Percentiles rank a stretch among this genome's conserved stretches.
These are phyloP conservation scores for Raffaelea deltoideospora DNA, from an alignment of 2,329 filamentous ascomycete species.

Conservation along the genomic window DNA sequence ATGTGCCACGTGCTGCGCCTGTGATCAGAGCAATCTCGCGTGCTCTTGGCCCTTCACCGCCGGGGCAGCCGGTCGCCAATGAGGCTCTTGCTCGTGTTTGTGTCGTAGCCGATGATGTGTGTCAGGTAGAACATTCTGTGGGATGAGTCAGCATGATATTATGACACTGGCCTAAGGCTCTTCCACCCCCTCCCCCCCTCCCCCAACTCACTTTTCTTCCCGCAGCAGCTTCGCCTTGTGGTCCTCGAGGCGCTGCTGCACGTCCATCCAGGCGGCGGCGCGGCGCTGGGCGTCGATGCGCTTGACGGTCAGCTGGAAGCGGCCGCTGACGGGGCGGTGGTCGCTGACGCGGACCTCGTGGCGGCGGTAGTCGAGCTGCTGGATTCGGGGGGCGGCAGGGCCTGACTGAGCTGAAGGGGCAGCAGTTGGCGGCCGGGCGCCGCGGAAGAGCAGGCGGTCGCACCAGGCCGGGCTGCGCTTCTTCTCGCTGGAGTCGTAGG, in stretches of 20 bases:
- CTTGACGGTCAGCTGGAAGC: conserved; percentile 74
- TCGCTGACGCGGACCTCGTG: conserved; percentile 88
- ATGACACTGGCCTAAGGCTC: no score
- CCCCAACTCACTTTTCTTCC: conserved; percentile 72
- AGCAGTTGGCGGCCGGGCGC: no score
- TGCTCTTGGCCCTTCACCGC: no score
- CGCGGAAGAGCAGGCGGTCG: conserved; percentile 79
- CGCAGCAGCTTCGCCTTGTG: conserved; percentile 52
- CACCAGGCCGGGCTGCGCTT: conserved; percentile 92
- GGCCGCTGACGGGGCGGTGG: conserved; percentile 79
- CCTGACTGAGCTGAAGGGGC: no score
- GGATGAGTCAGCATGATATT: not conserved
- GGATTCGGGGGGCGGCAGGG: conserved; percentile 58
- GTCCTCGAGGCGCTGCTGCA: conserved; percentile 59
- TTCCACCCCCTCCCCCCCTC: no score
- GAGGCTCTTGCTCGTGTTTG: conserved; percentile 30
- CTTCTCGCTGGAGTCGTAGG: conserved; percentile 91
- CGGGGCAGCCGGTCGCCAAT: conserved; percentile 30
- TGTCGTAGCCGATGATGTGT: conserved; percentile 37
- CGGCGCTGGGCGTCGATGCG: conserved; percentile 56
- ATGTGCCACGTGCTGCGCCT: no score
- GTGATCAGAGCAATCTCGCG: no score
- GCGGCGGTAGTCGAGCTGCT: conserved; percentile 73
- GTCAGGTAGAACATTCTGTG: conserved; percentile 34
- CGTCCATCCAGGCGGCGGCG: conserved; percentile 53